A percentile compares a stretch with the other conserved stretches of the same genome.
Evolutionary conservation across 202 grass and related monocot species (phyloP).

Genomic region (Schoenoplectus triqueter): DNA sequence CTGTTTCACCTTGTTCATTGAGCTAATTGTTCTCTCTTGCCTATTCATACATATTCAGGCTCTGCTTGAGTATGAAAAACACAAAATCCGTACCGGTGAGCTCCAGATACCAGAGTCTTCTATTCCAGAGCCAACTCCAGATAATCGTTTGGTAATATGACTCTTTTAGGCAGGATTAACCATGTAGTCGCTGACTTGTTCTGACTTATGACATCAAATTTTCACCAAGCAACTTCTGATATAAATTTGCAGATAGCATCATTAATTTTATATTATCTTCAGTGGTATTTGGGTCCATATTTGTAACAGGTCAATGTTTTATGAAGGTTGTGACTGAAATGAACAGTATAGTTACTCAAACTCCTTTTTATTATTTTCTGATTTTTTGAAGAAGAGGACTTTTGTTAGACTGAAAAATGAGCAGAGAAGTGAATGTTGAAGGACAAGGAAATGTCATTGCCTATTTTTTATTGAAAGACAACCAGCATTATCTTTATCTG

Average conservation of each 20-base stretch:
- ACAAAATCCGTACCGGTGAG: conserved; percentile 90
- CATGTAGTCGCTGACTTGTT: not conserved
- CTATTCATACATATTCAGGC: conserved; percentile 54
- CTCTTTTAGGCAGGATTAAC: conserved; percentile 17
- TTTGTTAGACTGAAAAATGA: not conserved
- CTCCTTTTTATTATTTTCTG: not conserved
- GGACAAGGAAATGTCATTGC: not conserved
- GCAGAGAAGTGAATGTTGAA: not conserved
- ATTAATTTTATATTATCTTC: not conserved
- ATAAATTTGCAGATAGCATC: conserved; percentile 20
- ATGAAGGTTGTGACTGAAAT: conserved; percentile 1
- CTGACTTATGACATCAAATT: not conserved
- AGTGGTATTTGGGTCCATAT: not conserved
- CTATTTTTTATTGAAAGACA: not conserved
- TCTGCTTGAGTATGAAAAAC: conserved; percentile 90
- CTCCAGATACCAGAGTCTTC: conserved; percentile 69
- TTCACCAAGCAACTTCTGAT: not conserved
- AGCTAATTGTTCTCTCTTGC: not conserved
- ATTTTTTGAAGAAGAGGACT: not conserved
- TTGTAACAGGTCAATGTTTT: not conserved
- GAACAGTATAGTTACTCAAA: not conserved
- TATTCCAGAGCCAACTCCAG: conserved; percentile 58
- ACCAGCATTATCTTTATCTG: not conserved
- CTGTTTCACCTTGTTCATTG: conserved; percentile 12
- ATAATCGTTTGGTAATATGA: conserved; percentile 56